Evolutionary conservation across 2,329 filamentous ascomycete species (phyloP), one percentile per base, ranked within the genome.

Genomic region (Monilinia laxa): DNA sequence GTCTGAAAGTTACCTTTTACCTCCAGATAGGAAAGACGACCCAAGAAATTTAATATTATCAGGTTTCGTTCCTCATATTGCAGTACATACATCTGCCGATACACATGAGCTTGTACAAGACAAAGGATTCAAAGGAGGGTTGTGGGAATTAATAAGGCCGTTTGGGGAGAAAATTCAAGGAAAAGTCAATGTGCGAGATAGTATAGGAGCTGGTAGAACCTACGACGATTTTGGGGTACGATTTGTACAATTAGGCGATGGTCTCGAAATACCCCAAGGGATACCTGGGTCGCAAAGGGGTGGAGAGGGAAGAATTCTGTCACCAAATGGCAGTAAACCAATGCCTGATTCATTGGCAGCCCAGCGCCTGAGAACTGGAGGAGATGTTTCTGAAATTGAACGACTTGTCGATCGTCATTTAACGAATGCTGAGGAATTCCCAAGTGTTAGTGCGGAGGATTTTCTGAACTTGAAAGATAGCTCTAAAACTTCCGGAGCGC

Each of bases 191-290:
- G 89, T 98, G 65, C 84, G 95, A 73, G 95, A 99, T 78, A 97
- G 93, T 75, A 88, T 91, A 72, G 94, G 95, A 11, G 86, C 89
- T 54, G 93, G 92, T 76, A 87, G 87, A 75, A 85, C 87, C 51
- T 94, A 90, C 81, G 94, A 97, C 65, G 93, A 98, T 77, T 99
- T 93, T 78, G 90, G 92, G 0, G 85, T 99, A 67, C 89, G 92
- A 65, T 97, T 99, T 77, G 87, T 90, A 6, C 85, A 87, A 67
- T 85, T 96, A 65, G 87, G 87, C 1, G 81, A 85, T 70, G 81
- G 83, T 28, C 75, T 87, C 20, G 84, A 86, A 71, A 78, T 80
- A 59, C 82, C 83, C 1, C 81, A 84, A 63, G 77, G 80, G 16
- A 60, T 65, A 53, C 73, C 75, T 9, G 75, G 76, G 42, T 75